phyloP scores from a whole-genome alignment of 2,329 filamentous ascomycete genomes.

The Rhinocladiella similis region DNA sequence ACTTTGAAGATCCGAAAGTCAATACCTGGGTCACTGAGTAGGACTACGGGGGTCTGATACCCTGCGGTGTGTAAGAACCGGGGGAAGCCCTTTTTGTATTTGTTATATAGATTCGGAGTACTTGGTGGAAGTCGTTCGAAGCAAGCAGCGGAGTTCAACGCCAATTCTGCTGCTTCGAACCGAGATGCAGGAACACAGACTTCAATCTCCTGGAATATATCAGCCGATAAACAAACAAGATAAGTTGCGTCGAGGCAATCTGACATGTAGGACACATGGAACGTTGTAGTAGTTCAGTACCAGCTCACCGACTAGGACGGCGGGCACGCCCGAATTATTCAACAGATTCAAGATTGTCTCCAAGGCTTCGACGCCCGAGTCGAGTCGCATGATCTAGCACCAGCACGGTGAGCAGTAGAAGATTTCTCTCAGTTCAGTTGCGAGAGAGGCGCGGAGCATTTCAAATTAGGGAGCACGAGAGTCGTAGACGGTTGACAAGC shows the following conservation, averaged over 20 bases:
- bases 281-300: background rate
- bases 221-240: background rate
- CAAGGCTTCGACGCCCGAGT: background rate
- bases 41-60: background rate
- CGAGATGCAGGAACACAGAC: background rate
- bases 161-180: background rate
- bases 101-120: background rate
- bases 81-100: background rate
- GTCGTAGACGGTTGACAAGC: no score
- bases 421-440: no score
- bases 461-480: no score
- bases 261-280: background rate
- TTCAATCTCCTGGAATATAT: background rate
- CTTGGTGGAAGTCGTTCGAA: background rate
- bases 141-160: background rate
- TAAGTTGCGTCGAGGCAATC: background rate
- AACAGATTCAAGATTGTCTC: background rate
- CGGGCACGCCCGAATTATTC: background rate
- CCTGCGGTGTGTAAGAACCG: background rate
- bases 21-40: background rate
- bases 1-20: background rate
- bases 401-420: background rate
- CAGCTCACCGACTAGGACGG: background rate
- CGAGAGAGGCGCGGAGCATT: no score
- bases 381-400: background rate